Evolutionary conservation across 441 rosid genomes (phyloP).

Genomic region (Adansonia gregorii): DNA sequence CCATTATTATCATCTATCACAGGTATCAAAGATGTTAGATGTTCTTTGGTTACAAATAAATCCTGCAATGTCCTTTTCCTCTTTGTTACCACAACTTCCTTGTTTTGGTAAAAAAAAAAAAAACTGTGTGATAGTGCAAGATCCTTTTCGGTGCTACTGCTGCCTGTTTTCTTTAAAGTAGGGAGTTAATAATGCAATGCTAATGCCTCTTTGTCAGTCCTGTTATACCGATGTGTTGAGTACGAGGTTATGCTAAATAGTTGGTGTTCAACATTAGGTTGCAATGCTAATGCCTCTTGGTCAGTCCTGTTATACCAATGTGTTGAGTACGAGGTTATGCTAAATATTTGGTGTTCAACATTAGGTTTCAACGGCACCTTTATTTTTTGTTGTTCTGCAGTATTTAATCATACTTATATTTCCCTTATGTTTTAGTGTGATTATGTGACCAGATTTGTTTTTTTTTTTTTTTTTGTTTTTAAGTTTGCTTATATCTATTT

Average conservation of each 20-base stretch:
- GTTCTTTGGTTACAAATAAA: not conserved
- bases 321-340: conserved; percentile 5
- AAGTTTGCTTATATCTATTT: not conserved
- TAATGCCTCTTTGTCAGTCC: conserved; percentile 11
- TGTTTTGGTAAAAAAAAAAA: not conserved
- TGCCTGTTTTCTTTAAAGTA: not conserved
- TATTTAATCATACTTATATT: not conserved
- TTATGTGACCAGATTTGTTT: conserved; percentile 1
- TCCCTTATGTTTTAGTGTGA: not conserved
- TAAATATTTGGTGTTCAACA: conserved; percentile 10
- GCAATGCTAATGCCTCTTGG: not conserved
- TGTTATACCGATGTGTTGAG: not conserved
- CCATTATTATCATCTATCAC: not conserved
- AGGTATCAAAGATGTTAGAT: conserved; percentile 9
- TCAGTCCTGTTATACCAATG: not conserved
- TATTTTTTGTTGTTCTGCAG: not conserved
- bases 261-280: conserved; percentile 10
- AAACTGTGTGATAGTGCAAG: conserved; percentile 7
- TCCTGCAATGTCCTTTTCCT: not conserved
- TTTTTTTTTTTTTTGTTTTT: not conserved
- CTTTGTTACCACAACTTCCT: not conserved
- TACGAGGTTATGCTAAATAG: conserved; percentile 9
- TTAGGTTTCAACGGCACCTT: conserved; percentile 10
- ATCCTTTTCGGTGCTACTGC: not conserved
- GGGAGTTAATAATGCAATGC: not conserved